Evolutionary conservation across 2,329 filamentous ascomycete genomes (phyloP), one percentile per base, ranked within the genome.

Genomic region (Verticillium dahliae): DNA sequence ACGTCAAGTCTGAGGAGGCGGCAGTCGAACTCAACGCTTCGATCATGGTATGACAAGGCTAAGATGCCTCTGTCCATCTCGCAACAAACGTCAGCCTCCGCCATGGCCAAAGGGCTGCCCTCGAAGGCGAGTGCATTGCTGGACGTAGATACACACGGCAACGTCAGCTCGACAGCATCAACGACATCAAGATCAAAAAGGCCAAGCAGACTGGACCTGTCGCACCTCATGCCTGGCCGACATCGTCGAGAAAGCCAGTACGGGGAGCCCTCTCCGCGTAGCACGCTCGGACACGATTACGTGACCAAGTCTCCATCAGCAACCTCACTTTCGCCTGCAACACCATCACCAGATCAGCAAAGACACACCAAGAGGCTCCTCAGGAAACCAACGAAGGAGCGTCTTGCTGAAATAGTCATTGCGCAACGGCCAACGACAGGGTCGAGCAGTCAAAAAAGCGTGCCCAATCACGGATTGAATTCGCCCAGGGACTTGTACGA

Each of bases 1-100:
- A 74, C 75, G 27, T 78, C 78, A 2, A 79, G 74, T 61, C 64
- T 83, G 39, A 75, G 78, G 50, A 79, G 82, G 57, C 79, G 78
- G 37, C 75, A 77, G 56, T 86, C 84, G 2, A 79, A 75, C 41
- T 84, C 83, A 4, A 85, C 83, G n/a, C 78, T 85, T 62, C 75
- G 75, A 37, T 83, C 82, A 1, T 83, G 80, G 71, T 86, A 86
- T 69, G 83, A 86, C 71, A 81, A 82, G 67, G 70, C 80, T 5
- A 84, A 83, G 67, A 76, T 82, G 57, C 82, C 83, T 11, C 75
- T 85, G 5, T 76, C 81, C n/a, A 80, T 85, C 63, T 84, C 83
- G 1, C 83, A 85, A 67, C 83, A 86, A 68, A 85, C 84, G 0
- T 85, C 83, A 0, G 80, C 77, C 54, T 84, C 83, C 1, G 80